phyloP scores from a whole-genome alignment of 495 filamentous ascomycete genomes.

The Penicillium nucicola region DNA sequence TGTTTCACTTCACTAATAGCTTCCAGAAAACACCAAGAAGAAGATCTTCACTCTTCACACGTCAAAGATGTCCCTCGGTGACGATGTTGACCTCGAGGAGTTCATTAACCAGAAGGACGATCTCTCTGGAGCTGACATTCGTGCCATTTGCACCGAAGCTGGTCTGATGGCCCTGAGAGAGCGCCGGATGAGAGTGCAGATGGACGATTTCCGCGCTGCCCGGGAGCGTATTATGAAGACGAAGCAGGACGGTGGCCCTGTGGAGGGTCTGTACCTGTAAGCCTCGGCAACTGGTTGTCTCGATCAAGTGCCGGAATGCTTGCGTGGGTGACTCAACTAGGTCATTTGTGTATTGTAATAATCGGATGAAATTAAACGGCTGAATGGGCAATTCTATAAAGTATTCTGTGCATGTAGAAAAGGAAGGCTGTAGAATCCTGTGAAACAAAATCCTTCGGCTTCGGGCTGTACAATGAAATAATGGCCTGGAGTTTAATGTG shows the following conservation, averaged over 20 bases:
- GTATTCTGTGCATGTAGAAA: too few relatives aligned
- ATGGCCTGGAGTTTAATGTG: too few relatives aligned
- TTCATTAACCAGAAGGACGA: constrained; percentile 99
- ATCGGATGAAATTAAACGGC: constrained; percentile 15
- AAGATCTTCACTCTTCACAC: constrained; percentile 99
- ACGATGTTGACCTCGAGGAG: constrained; percentile 96
- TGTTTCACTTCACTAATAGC: constrained; percentile 25
- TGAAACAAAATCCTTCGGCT: too few relatives aligned
- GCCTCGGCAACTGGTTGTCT: constrained; percentile 4
- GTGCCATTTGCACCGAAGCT: constrained; percentile 97
- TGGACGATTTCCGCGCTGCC: constrained; percentile 94
- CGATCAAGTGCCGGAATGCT: constrained; percentile 5
- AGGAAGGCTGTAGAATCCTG: too few relatives aligned
- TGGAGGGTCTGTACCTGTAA: constrained; percentile 97
- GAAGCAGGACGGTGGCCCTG: constrained; percentile 94
- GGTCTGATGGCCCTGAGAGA: constrained; percentile 94
- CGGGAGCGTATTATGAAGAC: constrained; percentile 96
- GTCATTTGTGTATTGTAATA: constrained; percentile 28
- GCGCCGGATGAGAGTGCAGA: constrained; percentile 96
- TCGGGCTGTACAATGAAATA: too few relatives aligned
- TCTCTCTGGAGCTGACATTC: constrained; percentile 95
- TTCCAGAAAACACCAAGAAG: constrained; percentile 89
- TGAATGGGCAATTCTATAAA: not conserved
- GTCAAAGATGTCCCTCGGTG: constrained; percentile 94
- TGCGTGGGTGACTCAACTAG: constrained; percentile 10